Conservation (phyloP, 2,329 filamentous ascomycete species). For the Aspergillus pseudotamarii region DNA sequence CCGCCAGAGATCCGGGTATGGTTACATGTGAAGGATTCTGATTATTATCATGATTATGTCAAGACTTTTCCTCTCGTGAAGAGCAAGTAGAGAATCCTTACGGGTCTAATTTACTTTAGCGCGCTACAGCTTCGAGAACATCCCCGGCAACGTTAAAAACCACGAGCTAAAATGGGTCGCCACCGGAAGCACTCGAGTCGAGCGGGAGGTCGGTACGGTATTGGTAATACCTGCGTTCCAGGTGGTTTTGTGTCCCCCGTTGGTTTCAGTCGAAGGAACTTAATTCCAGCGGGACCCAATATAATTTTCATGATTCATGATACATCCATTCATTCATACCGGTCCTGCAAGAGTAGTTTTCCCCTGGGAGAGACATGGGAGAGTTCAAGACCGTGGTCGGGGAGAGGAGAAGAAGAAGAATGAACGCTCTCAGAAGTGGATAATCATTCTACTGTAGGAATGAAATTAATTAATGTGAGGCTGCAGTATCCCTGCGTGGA, state of each 20-base stretch:
- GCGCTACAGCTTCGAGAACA: conserved; percentile 10
- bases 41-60: neutral
- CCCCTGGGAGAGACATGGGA: neutral
- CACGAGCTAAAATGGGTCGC: conserved; percentile 5
- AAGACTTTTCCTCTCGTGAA: neutral
- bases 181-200: neutral
- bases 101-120: neutral
- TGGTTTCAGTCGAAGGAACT: neutral
- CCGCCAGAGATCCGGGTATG: neutral
- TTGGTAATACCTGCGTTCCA: conserved; percentile 5
- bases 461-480: neutral
- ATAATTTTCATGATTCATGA: neutral
- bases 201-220: neutral
- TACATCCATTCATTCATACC: neutral
- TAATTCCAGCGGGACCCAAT: conserved; percentile 2
- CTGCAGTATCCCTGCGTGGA: conserved; percentile 7
- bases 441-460: neutral
- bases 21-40: neutral
- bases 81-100: neutral
- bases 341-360: neutral
- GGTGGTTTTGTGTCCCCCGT: neutral
- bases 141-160: conserved; percentile 12
- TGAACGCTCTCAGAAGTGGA: neutral
- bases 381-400: neutral
- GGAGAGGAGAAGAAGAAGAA: no score